Percentiles rank a stretch among this genome's conserved stretches.
phyloP scores from a whole-genome alignment of 1,284 basidiomycete genomes.

The Polyporus tsugae region DNA sequence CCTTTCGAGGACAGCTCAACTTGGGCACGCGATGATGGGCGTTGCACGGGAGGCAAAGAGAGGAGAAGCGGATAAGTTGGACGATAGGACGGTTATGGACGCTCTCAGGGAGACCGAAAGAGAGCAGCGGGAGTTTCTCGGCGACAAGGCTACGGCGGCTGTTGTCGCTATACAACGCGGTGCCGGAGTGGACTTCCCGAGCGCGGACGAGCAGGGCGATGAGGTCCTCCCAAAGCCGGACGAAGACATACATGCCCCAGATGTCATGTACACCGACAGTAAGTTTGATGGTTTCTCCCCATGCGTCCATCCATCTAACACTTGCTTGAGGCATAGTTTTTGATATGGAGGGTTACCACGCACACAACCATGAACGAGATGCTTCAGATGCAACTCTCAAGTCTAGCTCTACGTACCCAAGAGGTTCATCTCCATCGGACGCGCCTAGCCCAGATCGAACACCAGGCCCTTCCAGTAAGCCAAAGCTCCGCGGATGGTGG shows the following conservation, averaged over 20 bases:
- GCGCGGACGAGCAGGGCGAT: conserved; percentile 50
- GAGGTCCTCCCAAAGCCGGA: conserved; percentile 59
- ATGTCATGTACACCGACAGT: conserved; percentile 76
- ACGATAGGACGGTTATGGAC: conserved; percentile 40
- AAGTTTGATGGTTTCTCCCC: conserved; percentile 47
- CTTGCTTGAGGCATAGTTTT: conserved; percentile 62
- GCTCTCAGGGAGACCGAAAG: conserved; percentile 34
- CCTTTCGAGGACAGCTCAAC: conserved; percentile 37
- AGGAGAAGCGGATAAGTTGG: conserved; percentile 38
- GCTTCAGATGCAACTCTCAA: conserved; percentile 49
- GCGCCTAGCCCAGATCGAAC: conserved; percentile 30
- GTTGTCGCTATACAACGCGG: conserved; percentile 36
- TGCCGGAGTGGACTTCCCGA: conserved; percentile 23
- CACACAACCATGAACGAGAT: conserved; percentile 52
- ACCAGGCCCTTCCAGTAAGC: conserved; percentile 37
- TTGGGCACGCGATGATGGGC: conserved; percentile 43
- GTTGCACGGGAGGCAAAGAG: conserved; percentile 43
- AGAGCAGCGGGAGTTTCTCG: conserved; percentile 33
- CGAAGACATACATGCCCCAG: conserved; percentile 59
- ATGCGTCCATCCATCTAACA: conserved; percentile 8
- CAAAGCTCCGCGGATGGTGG: not conserved
- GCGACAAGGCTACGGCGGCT: conserved; percentile 38
- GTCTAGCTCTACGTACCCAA: conserved; percentile 25
- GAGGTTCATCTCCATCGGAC: conserved; percentile 31
- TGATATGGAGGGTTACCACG: conserved; percentile 75